Percentiles rank a stretch among this genome's conserved stretches.
Conservation (phyloP, 2,329 filamentous ascomycete genomes). For the Penicillium verrucosum region DNA sequence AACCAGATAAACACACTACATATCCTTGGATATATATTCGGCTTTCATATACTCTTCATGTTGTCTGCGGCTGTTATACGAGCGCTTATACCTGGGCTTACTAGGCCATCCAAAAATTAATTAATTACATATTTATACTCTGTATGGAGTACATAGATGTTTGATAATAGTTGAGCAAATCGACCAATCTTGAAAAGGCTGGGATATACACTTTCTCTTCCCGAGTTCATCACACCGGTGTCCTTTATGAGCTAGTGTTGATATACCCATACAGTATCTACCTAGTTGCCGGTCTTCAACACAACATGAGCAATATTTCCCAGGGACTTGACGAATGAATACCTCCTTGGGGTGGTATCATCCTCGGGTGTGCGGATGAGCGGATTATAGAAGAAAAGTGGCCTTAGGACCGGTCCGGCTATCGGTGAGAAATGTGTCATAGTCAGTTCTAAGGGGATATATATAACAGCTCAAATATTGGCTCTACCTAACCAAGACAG, state of each 20-base stretch:
- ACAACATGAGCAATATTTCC: background rate
- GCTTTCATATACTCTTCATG: background rate
- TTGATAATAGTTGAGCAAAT: background rate
- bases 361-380: background rate
- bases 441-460: too few species aligned
- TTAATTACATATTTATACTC: background rate
- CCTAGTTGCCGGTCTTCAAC: background rate
- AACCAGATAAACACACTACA: background rate
- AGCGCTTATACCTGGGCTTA: background rate
- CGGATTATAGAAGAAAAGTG: background rate
- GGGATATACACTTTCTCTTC: background rate
- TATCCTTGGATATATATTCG: background rate
- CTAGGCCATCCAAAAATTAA: too few species aligned
- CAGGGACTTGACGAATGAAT: background rate
- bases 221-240: background rate
- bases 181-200: background rate
- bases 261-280: background rate
- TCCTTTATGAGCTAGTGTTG: background rate
- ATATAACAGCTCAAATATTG: background rate
- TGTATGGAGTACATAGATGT: background rate
- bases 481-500: background rate
- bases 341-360: background rate
- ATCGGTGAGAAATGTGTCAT: background rate
- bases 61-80: background rate
- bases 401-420: background rate